A percentile compares a stretch with the other conserved stretches of the same genome.
phyloP scores from a whole-genome alignment of 164 flowering plant genomes.

The Nymphaea thermarum region DNA sequence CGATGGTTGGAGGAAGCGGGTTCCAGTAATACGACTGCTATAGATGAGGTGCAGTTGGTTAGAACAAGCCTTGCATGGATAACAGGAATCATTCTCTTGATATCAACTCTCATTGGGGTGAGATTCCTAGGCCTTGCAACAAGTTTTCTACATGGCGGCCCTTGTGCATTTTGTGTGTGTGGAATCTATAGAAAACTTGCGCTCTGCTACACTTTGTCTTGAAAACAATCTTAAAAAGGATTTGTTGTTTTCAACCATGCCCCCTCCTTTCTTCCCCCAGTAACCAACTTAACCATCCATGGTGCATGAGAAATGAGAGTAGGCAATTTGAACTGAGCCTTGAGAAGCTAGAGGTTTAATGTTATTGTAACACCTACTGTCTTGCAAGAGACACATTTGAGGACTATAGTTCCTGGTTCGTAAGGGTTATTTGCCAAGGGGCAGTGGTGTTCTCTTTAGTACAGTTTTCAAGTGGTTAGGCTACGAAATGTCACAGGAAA shows the following conservation, averaged over 20 bases:
- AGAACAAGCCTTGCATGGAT: constrained; percentile 78
- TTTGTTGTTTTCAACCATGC: background rate
- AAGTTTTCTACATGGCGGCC: too few species aligned
- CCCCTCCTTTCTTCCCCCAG: background rate
- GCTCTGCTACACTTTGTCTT: background rate
- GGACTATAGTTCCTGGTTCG: background rate
- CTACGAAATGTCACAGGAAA: background rate
- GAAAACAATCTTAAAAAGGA: background rate
- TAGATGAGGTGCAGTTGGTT: constrained; percentile 40
- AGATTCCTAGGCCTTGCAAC: constrained; percentile 11
- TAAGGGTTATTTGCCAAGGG: background rate
- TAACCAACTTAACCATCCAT: background rate
- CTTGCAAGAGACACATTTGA: background rate
- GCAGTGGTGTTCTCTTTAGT: background rate
- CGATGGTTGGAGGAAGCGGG: constrained; percentile 35
- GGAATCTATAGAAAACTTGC: background rate
- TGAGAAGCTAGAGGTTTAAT: too few species aligned
- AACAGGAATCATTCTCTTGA: constrained; percentile 75
- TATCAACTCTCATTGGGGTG: constrained; percentile 87
- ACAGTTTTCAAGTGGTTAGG: background rate
- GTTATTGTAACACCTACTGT: too few species aligned
- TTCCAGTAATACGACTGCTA: constrained; percentile 8
- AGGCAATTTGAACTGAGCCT: too few species aligned
- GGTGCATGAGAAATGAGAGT: background rate
- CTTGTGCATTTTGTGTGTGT: background rate